A percentile compares a stretch with the other conserved stretches of the same genome.
phyloP scores from a whole-genome alignment of 108 stramenopile species.

The Pseudonitzschia delicatissima region DNA sequence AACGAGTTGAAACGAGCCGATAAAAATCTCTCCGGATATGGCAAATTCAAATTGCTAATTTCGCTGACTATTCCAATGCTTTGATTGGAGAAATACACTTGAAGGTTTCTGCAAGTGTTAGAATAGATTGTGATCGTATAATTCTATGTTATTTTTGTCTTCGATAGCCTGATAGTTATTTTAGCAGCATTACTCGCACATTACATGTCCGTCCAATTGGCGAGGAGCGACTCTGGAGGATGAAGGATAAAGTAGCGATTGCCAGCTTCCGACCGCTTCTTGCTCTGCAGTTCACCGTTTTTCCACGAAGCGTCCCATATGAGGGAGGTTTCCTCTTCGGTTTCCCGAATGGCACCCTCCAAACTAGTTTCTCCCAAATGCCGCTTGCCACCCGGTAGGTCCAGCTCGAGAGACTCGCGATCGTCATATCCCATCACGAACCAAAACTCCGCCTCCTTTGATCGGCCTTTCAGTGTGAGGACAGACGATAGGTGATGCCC shows the following conservation, averaged over 20 bases:
- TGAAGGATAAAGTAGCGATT: conserved; percentile 11
- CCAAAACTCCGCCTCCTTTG: background rate
- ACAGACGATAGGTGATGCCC: conserved; percentile 12
- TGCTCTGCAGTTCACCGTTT: background rate
- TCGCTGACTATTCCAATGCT: too few species aligned
- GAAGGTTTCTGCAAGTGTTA: background rate
- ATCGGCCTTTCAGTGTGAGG: background rate
- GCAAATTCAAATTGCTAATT: too few species aligned
- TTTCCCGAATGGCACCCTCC: conserved; percentile 44
- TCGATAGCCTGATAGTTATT: background rate
- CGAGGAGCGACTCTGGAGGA: conserved; percentile 7
- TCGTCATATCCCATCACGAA: conserved; percentile 23
- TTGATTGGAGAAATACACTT: background rate
- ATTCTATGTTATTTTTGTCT: background rate
- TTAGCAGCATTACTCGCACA: background rate
- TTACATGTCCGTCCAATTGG: too few species aligned
- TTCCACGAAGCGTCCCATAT: conserved; percentile 38
- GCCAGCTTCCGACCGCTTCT: conserved; percentile 1
- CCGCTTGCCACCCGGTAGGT: conserved; percentile 63
- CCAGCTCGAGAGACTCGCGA: conserved; percentile 9
- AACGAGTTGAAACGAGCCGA: background rate
- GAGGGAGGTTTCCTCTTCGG: conserved; percentile 50
- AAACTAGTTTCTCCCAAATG: conserved; percentile 52
- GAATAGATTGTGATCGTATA: background rate
- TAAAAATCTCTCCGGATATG: too few species aligned